Evolutionary conservation across 352 stramenopile species (phyloP).

Genomic region (Globisporangium nagaii): DNA sequence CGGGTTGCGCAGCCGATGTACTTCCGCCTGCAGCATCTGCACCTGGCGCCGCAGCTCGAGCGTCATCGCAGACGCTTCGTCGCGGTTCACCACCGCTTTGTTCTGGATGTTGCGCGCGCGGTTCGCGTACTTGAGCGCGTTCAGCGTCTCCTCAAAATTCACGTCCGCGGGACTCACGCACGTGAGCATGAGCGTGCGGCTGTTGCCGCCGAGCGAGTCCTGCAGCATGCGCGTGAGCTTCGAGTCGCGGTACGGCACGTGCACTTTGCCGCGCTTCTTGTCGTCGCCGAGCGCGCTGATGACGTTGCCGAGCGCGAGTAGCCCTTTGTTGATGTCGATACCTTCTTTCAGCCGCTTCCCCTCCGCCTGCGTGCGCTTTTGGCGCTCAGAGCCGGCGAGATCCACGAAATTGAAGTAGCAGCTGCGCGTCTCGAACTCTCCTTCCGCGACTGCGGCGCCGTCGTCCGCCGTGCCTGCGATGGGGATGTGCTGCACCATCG

Average conservation of each 20-base stretch:
- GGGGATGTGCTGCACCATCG: conserved; percentile 75
- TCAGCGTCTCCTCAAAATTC: conserved; percentile 90
- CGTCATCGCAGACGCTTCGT: conserved; percentile 68
- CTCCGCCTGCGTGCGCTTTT: conserved; percentile 94
- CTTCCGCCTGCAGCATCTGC: conserved; percentile 75
- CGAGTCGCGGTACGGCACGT: conserved; percentile 93
- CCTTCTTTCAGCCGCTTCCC: conserved; percentile 92
- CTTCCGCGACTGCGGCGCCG: conserved; percentile 29
- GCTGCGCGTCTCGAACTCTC: conserved; percentile 71
- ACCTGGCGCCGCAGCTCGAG: conserved; percentile 74
- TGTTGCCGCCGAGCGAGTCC: conserved; percentile 90
- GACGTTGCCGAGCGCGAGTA: conserved; percentile 96
- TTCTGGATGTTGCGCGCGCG: conserved; percentile 89
- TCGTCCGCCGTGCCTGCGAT: conserved; percentile 31
- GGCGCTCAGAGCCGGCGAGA: conserved; percentile 88
- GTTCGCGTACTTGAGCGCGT: conserved; percentile 91
- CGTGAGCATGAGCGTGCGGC: conserved; percentile 88
- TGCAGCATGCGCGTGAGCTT: conserved; percentile 94
- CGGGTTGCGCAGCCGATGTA: conserved; percentile 76
- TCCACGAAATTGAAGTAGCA: conserved; percentile 92
- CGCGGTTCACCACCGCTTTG: conserved; percentile 83
- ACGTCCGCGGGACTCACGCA: conserved; percentile 90
- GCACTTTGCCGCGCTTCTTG: conserved; percentile 85
- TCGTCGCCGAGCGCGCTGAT: conserved; percentile 95
- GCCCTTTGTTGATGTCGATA: conserved; percentile 98